Evolutionary conservation across 805 yeast species (phyloP), one percentile per base, ranked within the genome.

Genomic region (Isabelozyma heimii): DNA sequence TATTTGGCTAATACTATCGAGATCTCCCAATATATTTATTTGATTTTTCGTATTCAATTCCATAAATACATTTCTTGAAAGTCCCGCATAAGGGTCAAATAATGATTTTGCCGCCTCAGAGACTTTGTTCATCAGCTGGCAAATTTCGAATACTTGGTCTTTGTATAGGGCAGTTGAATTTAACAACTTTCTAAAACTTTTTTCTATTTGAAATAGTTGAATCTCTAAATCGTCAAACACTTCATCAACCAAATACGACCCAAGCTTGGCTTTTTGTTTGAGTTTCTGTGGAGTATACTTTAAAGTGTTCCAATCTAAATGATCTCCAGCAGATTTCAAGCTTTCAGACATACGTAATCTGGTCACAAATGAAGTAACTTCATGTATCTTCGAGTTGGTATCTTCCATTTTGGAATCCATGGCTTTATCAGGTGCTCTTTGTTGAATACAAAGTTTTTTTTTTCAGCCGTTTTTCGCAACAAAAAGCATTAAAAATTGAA

Each of bases 231-330:
- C 54, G 48, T 73, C 70, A 48, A 71, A 72, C 24, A 66, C 72
- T 44, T 69, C 74, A 52, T 75, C 80, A 10, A 68, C 55, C 5
- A 76, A 73, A 40, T 52, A 59, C 5, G 58, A 55, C 1, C 62
- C 62, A 8, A 58, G 27, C 27, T 59, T 62, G 40, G 62, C 49
- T 44, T 57, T 66, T 41, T 63, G 67, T 46, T 57, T 67, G 14
- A 70, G 49, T n/a, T 58, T 46, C 47, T 69, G 72, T 3, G 75
- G 73, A 2, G 72, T 52, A 27, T 63, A 47, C 42, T 60, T 67
- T 37, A 67, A n/a, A 20, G 45, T 47, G 27, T 55, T 48, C 70
- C 69, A 65, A 49, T 62, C 63, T 35, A 62, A 50, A 39, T 51
- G 52, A 9, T 53, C 57, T 10, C 39, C 47, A 12, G 48, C 40